Base-by-base conservation (phyloP, 1,284 basidiomycete genomes). In the Somion occarium region DNA sequence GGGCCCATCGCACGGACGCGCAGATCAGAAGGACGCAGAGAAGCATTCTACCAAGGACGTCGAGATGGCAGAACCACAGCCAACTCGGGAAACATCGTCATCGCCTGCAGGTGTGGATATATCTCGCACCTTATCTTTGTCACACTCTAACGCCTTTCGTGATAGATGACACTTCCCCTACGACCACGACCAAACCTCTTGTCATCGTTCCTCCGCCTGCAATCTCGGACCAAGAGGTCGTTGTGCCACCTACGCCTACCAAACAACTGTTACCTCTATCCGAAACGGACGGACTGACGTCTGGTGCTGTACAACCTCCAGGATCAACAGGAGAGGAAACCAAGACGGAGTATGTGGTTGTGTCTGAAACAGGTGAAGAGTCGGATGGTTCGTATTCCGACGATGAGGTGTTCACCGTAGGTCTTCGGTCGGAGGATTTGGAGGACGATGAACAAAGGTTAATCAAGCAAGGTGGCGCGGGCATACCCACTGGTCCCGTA, bases 381-480 rank as follows among this genome's bases (percentile, higher is more conserved):
- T 68, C 68, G 42, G 71, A 73, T 30, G 69, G 68, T 46, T 64
- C 64, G 25, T 66, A 71, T 53, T 69, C 68, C 23, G 71, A 73
- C 18, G 78, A 75, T n/a, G 80, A 75, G 41, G 74, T 73, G 19
- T 70, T 74, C 38, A 72, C 74, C 47, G 76, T 79, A 44, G 72
- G 72, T 26, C 57, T 63, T 7, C 55, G 56, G 3, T 57, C 66
- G 38, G 70, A 71, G 45, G 78, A 81, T 23, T 78, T 74, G 45
- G 79, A 85, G 61, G 87, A 89, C 51, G 88, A 92, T 56, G 91
- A 93, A 63, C 85, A 90, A 63, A 69, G 83, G 50, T 72, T 93
- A 52, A 91, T 93, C 52, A 75, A 80, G 64, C 79, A 82, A 42
- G 91, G 91, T n/a, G 91, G 91, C 1, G 82, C 83, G 51, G 91